These are phyloP conservation scores for Thermothelomyces thermophilus DNA, from an alignment of 2,329 filamentous ascomycete species.

Conservation along the genomic window DNA sequence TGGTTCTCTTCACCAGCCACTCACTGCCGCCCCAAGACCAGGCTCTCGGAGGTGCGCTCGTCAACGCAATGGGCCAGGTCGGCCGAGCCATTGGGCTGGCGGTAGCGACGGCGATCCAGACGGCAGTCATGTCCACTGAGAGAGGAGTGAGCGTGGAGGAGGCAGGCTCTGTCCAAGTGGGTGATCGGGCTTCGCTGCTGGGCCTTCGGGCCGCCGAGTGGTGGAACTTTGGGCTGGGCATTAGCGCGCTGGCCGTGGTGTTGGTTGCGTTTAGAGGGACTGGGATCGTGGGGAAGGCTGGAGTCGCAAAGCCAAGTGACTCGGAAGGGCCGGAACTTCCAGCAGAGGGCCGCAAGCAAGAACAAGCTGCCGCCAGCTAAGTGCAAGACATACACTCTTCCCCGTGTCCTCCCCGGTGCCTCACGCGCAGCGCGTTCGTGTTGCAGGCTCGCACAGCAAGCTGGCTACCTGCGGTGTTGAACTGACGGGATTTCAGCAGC, in stretches of 20 bases:
- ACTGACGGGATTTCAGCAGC: too few species aligned
- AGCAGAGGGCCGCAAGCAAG: background rate
- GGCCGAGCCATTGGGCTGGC: conserved; percentile 61
- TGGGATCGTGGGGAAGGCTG: conserved; percentile 44
- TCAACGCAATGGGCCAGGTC: conserved; percentile 60
- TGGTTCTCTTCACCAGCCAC: conserved; percentile 60
- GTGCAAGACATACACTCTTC: too few species aligned
- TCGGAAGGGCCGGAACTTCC: background rate
- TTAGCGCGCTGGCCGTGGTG: conserved; percentile 39
- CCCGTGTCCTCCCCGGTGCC: too few species aligned
- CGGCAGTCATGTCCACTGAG: conserved; percentile 49
- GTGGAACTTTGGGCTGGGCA: conserved; percentile 45
- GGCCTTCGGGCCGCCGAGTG: conserved; percentile 46
- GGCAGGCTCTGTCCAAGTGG: conserved; percentile 35
- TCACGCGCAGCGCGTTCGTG: too few species aligned
- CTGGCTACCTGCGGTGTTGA: too few species aligned
- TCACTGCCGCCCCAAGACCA: conserved; percentile 57
- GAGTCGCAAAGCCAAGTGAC: conserved; percentile 2
- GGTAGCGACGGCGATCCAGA: conserved; percentile 58
- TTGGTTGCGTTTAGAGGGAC: conserved; percentile 44
- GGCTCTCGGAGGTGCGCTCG: conserved; percentile 59
- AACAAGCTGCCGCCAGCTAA: background rate
- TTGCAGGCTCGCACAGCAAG: too few species aligned
- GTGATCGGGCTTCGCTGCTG: conserved; percentile 41
- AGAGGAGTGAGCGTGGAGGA: conserved; percentile 39